Base-by-base conservation (phyloP, 257 asterid species). In the Agastache rugosa region DNA sequence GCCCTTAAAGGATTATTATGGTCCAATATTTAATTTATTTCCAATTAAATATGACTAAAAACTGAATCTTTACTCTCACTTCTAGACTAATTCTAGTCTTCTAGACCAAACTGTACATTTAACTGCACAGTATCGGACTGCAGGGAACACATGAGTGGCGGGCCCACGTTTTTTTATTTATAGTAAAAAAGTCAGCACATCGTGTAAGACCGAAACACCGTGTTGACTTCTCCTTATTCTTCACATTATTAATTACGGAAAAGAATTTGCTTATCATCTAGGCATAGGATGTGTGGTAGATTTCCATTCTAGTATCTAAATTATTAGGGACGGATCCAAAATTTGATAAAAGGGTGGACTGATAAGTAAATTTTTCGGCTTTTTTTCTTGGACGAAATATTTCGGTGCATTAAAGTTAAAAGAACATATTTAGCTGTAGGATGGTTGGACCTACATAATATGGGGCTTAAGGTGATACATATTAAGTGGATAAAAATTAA, bases 131-230 rank as follows among this genome's bases (percentile, higher is more conserved):
- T 0, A 17, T 11, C 14, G 35, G 11, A 47, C 58, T 34, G 75
- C 41, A 62, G 51, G 80, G 44, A 47, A 20, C 12, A 29, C 25
- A 27, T 55, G 11, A 35, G 74, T 35, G 71, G 66, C 66, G 19
- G 73, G 50, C n/a, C 76, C 76, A 71, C 19, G 50, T 60, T 68
- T 11, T 19, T 31, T 34, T 44, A 25, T 56, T 42, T 65, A n/a
- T 22, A 9, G 63, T 78, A 59, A 16, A 25, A 59, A 70, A 70
- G 75, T 47, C 61, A 29, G 75, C 69, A 20, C 63, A 20, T 41
- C 82, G 82, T 81, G 80, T 69, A 39, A 4, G 77, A 77, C 72
- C 68, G 3, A n/a, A 69, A 69, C 75, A 69, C 85, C 47, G 9
- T 20, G 60, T 71, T 75, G 78, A 80, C 81, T 75, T 71, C 17